A percentile compares a stretch with the other conserved stretches of the same genome.
Evolutionary conservation across 2,329 filamentous ascomycete genomes (phyloP).

Genomic region (Magnaporthiopsis rhizophila): DNA sequence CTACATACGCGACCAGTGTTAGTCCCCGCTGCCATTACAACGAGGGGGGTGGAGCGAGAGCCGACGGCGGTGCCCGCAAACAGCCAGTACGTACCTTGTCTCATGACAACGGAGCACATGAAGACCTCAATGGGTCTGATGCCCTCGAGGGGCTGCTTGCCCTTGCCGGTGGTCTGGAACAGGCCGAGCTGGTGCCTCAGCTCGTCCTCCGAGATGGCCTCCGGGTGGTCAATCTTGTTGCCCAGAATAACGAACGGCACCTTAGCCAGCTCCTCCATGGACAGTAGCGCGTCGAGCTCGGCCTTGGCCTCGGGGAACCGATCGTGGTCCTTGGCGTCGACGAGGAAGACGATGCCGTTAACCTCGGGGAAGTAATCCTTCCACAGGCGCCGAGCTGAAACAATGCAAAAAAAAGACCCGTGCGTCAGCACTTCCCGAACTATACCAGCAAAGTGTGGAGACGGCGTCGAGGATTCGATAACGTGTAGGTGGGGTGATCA

Average conservation of each 20-base stretch:
- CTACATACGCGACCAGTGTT: conserved; percentile 28
- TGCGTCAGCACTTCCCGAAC: background rate
- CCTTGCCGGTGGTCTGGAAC: conserved; percentile 95
- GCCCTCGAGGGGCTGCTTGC: conserved; percentile 80
- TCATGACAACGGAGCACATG: conserved; percentile 98
- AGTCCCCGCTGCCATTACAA: conserved; percentile 2
- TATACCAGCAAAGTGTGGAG: background rate
- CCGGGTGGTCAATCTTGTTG: conserved; percentile 99
- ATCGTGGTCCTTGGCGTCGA: conserved; percentile 96
- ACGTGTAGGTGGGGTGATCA: conserved; percentile 5
- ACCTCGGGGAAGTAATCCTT: conserved; percentile 97
- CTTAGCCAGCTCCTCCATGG: conserved; percentile 94
- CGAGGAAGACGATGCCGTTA: conserved; percentile 92
- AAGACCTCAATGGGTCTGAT: conserved; percentile 95
- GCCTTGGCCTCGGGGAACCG: conserved; percentile 91
- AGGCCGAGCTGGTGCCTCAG: conserved; percentile 84
- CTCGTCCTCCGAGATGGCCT: conserved; percentile 92
- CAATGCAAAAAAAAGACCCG: background rate
- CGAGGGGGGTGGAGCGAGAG: background rate
- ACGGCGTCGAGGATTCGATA: conserved; percentile 3
- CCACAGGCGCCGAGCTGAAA: conserved; percentile 78
- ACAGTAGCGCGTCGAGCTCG: conserved; percentile 88
- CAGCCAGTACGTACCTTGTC: conserved; percentile 58
- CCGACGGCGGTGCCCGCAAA: background rate
- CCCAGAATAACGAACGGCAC: conserved; percentile 94